Conservation (phyloP, 345 rosid species). For the Erysimum cheiranthoides region DNA sequence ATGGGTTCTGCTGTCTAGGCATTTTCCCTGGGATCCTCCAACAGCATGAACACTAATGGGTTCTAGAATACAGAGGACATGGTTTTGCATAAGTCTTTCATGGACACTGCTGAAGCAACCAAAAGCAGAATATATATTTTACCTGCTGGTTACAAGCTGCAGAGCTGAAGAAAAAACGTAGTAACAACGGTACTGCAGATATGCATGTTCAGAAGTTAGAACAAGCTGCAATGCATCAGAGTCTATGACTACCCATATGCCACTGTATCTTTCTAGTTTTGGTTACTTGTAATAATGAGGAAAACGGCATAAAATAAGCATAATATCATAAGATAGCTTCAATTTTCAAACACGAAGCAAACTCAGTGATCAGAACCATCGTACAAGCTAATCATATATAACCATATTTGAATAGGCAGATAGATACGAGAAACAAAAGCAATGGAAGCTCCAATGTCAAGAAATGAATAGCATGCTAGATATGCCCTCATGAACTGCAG, state of each 20-base stretch:
- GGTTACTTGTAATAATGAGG: not conserved
- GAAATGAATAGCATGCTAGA: not conserved
- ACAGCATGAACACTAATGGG: constrained; percentile 23
- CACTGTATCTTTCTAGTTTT: constrained; percentile 1
- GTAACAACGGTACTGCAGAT: not conserved
- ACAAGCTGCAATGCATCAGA: constrained; percentile 10
- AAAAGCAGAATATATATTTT: constrained; percentile 15
- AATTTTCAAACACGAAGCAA: not conserved
- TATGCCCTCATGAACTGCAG: not conserved
- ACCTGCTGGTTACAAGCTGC: constrained; percentile 14
- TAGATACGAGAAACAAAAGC: constrained; percentile 1
- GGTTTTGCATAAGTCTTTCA: constrained; percentile 24
- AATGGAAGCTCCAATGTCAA: constrained; percentile 7
- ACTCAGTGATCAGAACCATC: not conserved
- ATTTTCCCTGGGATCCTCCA: not conserved
- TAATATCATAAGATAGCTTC: not conserved
- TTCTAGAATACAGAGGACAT: not conserved
- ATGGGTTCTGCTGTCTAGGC: not conserved
- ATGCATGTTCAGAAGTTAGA: not conserved
- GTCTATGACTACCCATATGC: not conserved
- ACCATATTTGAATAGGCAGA: constrained; percentile 6
- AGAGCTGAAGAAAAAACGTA: not conserved
- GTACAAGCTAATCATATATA: constrained; percentile 15
- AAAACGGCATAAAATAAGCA: not conserved
- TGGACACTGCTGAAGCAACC: constrained; percentile 20